Conservation (phyloP, 345 rosid genomes). For the Cardamine chenopodiifolia region DNA sequence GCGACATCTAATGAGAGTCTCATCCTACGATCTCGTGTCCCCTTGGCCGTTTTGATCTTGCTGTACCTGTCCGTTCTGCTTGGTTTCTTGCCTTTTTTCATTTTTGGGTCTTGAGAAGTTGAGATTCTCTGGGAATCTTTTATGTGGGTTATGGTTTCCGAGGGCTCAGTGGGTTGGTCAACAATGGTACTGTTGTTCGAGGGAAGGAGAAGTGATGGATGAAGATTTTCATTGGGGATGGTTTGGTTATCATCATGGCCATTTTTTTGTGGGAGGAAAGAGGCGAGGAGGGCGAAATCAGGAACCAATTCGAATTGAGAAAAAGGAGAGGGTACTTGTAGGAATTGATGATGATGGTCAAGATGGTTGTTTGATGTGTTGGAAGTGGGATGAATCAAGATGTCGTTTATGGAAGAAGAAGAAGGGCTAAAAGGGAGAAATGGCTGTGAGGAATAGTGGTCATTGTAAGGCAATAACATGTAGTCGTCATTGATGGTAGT, state of each 20-base stretch:
- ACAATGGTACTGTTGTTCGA: conserved; percentile 27
- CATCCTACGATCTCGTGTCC: conserved; percentile 83
- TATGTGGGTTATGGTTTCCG: conserved; percentile 39
- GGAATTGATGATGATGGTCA: conserved; percentile 32
- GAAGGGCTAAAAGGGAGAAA: conserved; percentile 42
- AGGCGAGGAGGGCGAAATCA: conserved; percentile 30
- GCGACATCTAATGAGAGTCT: conserved; percentile 83
- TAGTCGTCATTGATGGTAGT: conserved; percentile 45
- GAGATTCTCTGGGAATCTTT: conserved; percentile 42
- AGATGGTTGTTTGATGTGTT: conserved; percentile 33
- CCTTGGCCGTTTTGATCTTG: conserved; percentile 80
- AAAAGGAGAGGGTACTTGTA: conserved; percentile 54
- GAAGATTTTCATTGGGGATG: conserved; percentile 25
- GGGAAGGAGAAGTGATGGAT: conserved; percentile 40
- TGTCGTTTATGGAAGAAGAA: conserved; percentile 39
- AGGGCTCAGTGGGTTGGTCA: conserved; percentile 32
- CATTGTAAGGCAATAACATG: conserved; percentile 41
- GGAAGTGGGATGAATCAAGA: conserved; percentile 32
- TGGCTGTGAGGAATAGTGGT: conserved; percentile 45
- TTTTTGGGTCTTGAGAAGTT: conserved; percentile 29
- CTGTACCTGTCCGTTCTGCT: conserved; percentile 78
- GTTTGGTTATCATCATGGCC: conserved; percentile 27
- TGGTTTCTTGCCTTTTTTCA: conserved; percentile 46
- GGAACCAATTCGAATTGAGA: conserved; percentile 43
- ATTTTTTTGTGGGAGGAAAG: conserved; percentile 38